phyloP scores from a whole-genome alignment of 805 yeast species.

The Metschnikowia drakensbergensis region DNA sequence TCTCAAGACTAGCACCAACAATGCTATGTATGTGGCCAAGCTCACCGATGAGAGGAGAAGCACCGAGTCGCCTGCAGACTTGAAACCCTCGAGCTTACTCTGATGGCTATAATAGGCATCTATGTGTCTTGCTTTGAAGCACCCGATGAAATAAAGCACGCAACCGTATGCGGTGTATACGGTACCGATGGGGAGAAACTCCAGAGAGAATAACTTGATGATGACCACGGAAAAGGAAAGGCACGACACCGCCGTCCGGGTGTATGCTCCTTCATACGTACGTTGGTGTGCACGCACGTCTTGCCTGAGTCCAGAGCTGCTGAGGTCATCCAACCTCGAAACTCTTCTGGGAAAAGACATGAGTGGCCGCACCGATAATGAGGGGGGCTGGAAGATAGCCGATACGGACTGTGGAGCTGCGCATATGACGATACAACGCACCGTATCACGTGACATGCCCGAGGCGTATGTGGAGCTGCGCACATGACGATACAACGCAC shows the following conservation, averaged over 20 bases:
- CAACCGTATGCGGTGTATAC: conserved; percentile 61
- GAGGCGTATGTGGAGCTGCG: neutral
- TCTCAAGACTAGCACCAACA: conserved; percentile 48
- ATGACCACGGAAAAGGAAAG: conserved; percentile 63
- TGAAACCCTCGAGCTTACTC: conserved; percentile 41
- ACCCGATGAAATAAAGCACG: conserved; percentile 37
- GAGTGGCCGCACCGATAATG: neutral
- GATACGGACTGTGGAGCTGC: neutral
- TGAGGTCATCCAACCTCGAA: conserved; percentile 34
- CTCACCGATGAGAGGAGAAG: conserved; percentile 50
- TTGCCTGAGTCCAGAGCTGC: conserved; percentile 39
- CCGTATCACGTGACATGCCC: too few relatives aligned
- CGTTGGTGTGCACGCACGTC: conserved; percentile 71
- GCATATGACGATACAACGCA: neutral
- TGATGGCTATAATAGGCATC: conserved; percentile 37
- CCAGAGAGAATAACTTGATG: conserved; percentile 58
- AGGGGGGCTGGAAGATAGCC: too few relatives aligned
- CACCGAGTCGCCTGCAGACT: conserved; percentile 61
- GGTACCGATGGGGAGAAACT: conserved; percentile 64
- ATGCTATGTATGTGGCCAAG: conserved; percentile 45
- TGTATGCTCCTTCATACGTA: conserved; percentile 81
- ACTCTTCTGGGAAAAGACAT: conserved; percentile 13
- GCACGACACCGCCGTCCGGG: conserved; percentile 67
- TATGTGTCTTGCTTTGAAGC: conserved; percentile 32
- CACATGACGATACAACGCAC: neutral